Evolutionary conservation across 1,284 basidiomycete species (phyloP).

Genomic region (Ustilago bromivora): DNA sequence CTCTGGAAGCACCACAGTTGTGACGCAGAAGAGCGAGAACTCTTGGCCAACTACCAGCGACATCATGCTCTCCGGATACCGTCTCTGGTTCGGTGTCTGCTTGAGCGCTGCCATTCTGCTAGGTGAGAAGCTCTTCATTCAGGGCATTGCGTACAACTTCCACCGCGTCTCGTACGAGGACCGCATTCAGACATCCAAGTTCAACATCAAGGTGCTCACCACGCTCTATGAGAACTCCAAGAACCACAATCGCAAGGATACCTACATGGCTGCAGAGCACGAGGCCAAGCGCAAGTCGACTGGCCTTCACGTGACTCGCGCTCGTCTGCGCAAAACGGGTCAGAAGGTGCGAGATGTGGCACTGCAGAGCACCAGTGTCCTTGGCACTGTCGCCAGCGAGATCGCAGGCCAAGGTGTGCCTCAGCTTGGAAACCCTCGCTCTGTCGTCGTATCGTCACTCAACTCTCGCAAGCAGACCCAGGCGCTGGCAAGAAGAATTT

Average conservation of each 20-base stretch:
- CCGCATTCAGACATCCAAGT: slow-evolving; percentile 85
- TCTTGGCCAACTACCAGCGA: slow-evolving; percentile 67
- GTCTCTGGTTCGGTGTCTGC: slow-evolving; percentile 76
- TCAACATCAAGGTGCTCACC: slow-evolving; percentile 80
- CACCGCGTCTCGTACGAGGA: slow-evolving; percentile 90
- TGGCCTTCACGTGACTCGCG: slow-evolving; percentile 33
- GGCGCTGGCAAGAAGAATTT: slow-evolving; percentile 84
- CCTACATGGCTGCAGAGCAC: slow-evolving; percentile 48
- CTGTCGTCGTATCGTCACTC: slow-evolving; percentile 47
- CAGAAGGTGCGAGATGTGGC: slow-evolving; percentile 71
- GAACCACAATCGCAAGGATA: slow-evolving; percentile 70
- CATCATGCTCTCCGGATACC: slow-evolving; percentile 63
- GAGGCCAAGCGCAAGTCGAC: slow-evolving; percentile 50
- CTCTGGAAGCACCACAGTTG: slow-evolving; percentile 28
- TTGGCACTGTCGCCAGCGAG: slow-evolving; percentile 75
- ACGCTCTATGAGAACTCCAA: slow-evolving; percentile 80
- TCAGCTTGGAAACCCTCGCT: slow-evolving; percentile 77
- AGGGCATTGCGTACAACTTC: slow-evolving; percentile 78
- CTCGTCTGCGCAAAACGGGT: slow-evolving; percentile 38
- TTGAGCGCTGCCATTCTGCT: slow-evolving; percentile 80
- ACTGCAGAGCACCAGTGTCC: slow-evolving; percentile 65
- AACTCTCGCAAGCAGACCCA: slow-evolving; percentile 78
- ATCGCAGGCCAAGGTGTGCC: slow-evolving; percentile 68
- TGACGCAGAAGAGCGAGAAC: slow-evolving; percentile 18
- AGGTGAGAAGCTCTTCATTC: slow-evolving; percentile 86